A percentile compares a stretch with the other conserved stretches of the same genome.
Conservation (phyloP, 2,329 filamentous ascomycete species). For the Cadophora luteo-olivacea region DNA sequence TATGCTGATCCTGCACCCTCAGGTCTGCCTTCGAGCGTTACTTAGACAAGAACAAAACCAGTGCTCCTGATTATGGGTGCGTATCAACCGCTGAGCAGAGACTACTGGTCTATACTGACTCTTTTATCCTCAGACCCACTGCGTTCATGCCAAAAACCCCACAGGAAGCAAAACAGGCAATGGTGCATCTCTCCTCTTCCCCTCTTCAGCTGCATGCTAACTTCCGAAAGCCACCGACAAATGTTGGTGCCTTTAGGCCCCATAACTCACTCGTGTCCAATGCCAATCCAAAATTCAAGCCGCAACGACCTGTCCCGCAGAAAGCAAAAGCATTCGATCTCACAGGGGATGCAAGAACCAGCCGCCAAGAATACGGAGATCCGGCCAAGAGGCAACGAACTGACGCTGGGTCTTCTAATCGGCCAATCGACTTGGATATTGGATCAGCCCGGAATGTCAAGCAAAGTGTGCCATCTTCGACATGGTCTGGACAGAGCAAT, state of each 20-base stretch:
- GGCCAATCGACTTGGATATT: conserved; percentile 23
- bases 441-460: neutral
- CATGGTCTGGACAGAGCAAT: conserved; percentile 19
- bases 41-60: neutral
- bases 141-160: neutral
- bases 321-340: neutral
- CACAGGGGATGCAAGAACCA: neutral
- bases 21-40: conserved; percentile 9
- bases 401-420: conserved; percentile 16
- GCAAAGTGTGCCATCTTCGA: conserved; percentile 1
- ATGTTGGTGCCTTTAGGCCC: neutral
- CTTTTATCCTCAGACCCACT: neutral
- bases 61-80: conserved; percentile 15
- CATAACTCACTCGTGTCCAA: neutral
- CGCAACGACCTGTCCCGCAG: neutral
- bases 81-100: neutral
- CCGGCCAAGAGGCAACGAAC: conserved; percentile 24
- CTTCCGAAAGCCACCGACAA: neutral
- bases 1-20: neutral
- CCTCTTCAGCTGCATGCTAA: neutral
- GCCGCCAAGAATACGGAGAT: neutral
- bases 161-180: neutral
- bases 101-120: no score
- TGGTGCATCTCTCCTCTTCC: neutral
- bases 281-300: neutral